These are phyloP conservation scores for Serpula lacrymans DNA, from an alignment of 768 basidiomycete genomes.

Conservation along the genomic window DNA sequence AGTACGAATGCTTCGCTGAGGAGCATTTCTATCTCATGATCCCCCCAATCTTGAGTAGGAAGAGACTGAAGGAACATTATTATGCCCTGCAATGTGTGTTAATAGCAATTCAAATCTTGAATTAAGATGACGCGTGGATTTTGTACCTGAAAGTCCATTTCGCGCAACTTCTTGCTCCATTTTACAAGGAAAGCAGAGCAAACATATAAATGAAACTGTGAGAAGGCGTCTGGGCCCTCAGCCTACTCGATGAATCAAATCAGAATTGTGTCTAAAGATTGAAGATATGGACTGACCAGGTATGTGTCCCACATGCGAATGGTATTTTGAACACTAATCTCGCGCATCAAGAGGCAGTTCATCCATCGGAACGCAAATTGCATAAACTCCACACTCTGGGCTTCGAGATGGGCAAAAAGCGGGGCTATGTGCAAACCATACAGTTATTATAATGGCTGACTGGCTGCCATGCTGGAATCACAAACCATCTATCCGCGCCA, in stretches of 20 bases:
- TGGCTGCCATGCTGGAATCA: constrained; percentile 17
- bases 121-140: constrained; percentile 14
- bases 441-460: not conserved
- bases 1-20: constrained; percentile 95
- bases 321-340: constrained; percentile 94
- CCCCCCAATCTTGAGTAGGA: constrained; percentile 91
- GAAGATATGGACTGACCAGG: constrained; percentile 53
- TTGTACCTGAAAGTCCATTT: constrained; percentile 99
- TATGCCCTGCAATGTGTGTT: constrained; percentile 65
- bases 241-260: constrained; percentile 50
- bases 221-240: constrained; percentile 96
- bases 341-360: constrained; percentile 98
- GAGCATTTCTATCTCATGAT: constrained; percentile 93
- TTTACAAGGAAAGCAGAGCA: constrained; percentile 95
- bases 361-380: constrained; percentile 99
- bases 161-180: constrained; percentile 89
- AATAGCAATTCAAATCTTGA: constrained; percentile 3
- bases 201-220: constrained; percentile 97
- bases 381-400: constrained; percentile 97
- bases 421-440: constrained; percentile 65
- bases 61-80: constrained; percentile 98
- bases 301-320: constrained; percentile 99
- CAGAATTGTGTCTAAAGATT: constrained; percentile 1
- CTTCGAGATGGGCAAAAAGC: constrained; percentile 79
- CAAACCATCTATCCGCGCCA: constrained; percentile 83